Base-by-base conservation (phyloP, 2,329 filamentous ascomycete genomes). In the Ophiognomonia clavigignenti-juglandacearum region DNA sequence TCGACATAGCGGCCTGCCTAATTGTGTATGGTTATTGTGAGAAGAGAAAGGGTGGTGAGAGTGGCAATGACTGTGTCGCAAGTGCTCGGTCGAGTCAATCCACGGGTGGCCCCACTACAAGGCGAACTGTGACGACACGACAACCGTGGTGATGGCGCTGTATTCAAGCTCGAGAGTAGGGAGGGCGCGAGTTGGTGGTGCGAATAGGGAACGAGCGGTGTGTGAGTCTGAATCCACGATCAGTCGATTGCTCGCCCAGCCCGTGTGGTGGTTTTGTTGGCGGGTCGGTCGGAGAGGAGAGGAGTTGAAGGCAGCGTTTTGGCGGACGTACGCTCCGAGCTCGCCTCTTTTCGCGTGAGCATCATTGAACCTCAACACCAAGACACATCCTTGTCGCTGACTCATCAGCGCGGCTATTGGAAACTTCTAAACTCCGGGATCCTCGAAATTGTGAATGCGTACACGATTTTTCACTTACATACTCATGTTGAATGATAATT, bases 1-100 rank as follows among this genome's bases (percentile, higher is more conserved):
- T 56, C 45, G 56, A 47, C 52, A 55, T 56, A 26, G 29, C 40
- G 38, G 29, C n/a, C 22, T 37, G 34, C 11, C 19, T 14, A n/a
- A n/a, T 5, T 19, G 29, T 43, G 35, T 35, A 23, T 27, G 38
- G 27, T 6, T 26, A 26, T 26, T 6, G 24, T 10, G 24, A 26
- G 24, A 26, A 10, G 24, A 26, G 24, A n/a, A n/a, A n/a, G n/a
- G n/a, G n/a, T n/a, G n/a, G n/a, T n/a, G n/a, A n/a, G n/a, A n/a
- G n/a, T n/a, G n/a, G n/a, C n/a, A n/a, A n/a, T n/a, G n/a, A n/a
- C n/a, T n/a, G n/a, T n/a, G n/a, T n/a, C n/a, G n/a, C n/a, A n/a
- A n/a, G n/a, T n/a, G n/a, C n/a, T n/a, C n/a, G n/a, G n/a, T n/a
- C n/a, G n/a, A n/a, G n/a, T n/a, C n/a, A n/a, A n/a, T n/a, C n/a